Base-by-base conservation (phyloP, 176 grass and related monocot species). In the Lolium perenne region DNA sequence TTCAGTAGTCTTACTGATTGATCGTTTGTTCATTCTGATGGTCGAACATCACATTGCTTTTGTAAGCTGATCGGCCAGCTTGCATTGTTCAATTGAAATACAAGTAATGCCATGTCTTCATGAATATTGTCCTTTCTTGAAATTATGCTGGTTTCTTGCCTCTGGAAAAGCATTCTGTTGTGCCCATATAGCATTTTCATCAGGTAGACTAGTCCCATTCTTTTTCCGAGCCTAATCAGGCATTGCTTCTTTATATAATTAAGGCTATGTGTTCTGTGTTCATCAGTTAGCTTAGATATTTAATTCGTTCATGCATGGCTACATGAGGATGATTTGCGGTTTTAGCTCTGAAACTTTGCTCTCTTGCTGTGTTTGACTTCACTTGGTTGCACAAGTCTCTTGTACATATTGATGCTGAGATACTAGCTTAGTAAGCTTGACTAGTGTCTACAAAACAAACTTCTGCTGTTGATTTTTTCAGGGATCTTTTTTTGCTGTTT, bases 231-330 rank as follows among this genome's bases (percentile, higher is more conserved):
- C 43, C 20, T 48, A 14, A 22, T 47, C 43, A 23, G 10, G 67
- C 38, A 70, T 70, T 70, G 67, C 67, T 70, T 70, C 38, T 70
- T 70, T 70, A n/a, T 70, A 1, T 43, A 70, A n/a, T n/a, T n/a
- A n/a, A 40, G 67, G 10, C n/a, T 73, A 73, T 11, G 22, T 73
- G 70, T 23, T 73, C n/a, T 23, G 10, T 14, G 3, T 72, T 23
- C 70, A 72, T 72, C 38, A 21, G 12, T 72, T 72, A 43, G 17
- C 67, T 69, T 6, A 43, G 38, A 70, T 71, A n/a, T 43, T 71
- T 43, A 43, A 71, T 11, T 45, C 45, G 68, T 22, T 71, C 68
- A 46, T 71, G 68, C 38, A 71, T 46, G 17, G 13, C 70, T 23
- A 47, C n/a, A 7, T 15, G 70, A 48, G 40, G 10, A 71, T 71